Conservation (phyloP, 2,329 filamentous ascomycete species). For the Scytalidium lignicola region DNA sequence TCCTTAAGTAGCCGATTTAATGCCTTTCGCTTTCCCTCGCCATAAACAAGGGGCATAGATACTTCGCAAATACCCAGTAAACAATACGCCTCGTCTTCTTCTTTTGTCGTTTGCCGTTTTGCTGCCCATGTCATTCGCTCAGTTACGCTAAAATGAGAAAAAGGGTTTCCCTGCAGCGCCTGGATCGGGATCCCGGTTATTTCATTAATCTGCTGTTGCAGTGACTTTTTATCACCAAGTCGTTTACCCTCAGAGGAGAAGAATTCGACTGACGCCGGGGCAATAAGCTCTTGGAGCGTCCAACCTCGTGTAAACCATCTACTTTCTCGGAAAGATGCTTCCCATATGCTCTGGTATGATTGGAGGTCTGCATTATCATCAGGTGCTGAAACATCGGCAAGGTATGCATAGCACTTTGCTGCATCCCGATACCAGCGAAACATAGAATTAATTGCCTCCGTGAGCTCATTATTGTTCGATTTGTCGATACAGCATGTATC, state of each 20-base stretch:
- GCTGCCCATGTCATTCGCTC: slow-evolving; percentile 34
- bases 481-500: slow-evolving; percentile 12
- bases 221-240: slow-evolving; percentile 7
- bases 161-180: slow-evolving; percentile 4
- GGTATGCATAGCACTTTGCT: slow-evolving; percentile 5
- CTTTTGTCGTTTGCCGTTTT: slow-evolving; percentile 25
- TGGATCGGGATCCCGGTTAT: slow-evolving; percentile 5
- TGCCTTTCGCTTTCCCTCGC: slow-evolving; percentile 23
- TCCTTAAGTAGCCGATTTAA: slow-evolving; percentile 25
- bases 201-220: slow-evolving; percentile 2
- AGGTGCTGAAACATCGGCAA: slow-evolving; percentile 5
- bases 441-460: slow-evolving; percentile 9
- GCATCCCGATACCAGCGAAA: slow-evolving; percentile 7
- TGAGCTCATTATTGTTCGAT: slow-evolving; percentile 5
- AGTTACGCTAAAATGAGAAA: slow-evolving; percentile 4
- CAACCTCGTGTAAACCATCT: too few relatives aligned
- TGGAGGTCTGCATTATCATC: neutral
- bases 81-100: slow-evolving; percentile 37
- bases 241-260: slow-evolving; percentile 3
- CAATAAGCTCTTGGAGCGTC: too few relatives aligned
- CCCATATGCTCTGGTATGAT: slow-evolving; percentile 3
- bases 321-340: slow-evolving; percentile 7
- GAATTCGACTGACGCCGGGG: slow-evolving; percentile 5
- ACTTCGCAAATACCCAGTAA: slow-evolving; percentile 37
- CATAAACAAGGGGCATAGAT: slow-evolving; percentile 37